Percentiles rank a stretch among this genome's conserved stretches.
These are phyloP conservation scores for Kingdonia uniflora DNA, from an alignment of 164 flowering plant genomes.

Conservation along the genomic window DNA sequence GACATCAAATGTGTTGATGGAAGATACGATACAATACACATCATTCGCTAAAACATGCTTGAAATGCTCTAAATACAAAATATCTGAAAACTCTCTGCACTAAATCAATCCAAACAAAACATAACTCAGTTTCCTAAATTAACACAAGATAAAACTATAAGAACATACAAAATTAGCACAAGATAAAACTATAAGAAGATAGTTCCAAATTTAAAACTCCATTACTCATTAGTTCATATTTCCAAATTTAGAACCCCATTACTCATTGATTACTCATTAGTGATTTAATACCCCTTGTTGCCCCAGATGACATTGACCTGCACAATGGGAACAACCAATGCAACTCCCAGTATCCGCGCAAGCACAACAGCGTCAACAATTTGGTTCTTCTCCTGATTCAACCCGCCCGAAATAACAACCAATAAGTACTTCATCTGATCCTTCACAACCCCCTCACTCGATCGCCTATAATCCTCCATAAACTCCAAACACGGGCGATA, in stretches of 20 bases:
- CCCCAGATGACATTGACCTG: conserved; percentile 96
- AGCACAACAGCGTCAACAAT: conserved; percentile 96
- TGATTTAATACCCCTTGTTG: conserved; percentile 99
- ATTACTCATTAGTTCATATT: no score
- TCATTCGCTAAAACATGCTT: conserved; percentile 64
- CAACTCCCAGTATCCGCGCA: conserved; percentile 91
- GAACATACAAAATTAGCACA: no score
- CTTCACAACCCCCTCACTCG: conserved; percentile 31
- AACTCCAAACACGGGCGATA: conserved; percentile 69
- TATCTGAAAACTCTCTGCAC: conserved; percentile 89
- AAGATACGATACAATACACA: conserved; percentile 70
- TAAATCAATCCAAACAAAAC: conserved; percentile 1
- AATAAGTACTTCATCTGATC: conserved; percentile 59
- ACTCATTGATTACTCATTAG: no score
- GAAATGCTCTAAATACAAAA: conserved; percentile 90
- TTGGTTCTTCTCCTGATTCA: conserved; percentile 97
- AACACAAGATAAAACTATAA: background rate
- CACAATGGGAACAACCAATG: conserved; percentile 80
- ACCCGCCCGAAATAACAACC: conserved; percentile 92
- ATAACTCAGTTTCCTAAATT: background rate
- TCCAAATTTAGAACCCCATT: no score
- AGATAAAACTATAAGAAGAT: no score
- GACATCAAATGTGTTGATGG: conserved; percentile 94
- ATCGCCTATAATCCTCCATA: conserved; percentile 34
- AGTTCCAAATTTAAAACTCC: no score